A percentile compares a stretch with the other conserved stretches of the same genome.
Evolutionary conservation across 768 basidiomycete genomes (phyloP).

Genomic region (Tricholoma sp.): DNA sequence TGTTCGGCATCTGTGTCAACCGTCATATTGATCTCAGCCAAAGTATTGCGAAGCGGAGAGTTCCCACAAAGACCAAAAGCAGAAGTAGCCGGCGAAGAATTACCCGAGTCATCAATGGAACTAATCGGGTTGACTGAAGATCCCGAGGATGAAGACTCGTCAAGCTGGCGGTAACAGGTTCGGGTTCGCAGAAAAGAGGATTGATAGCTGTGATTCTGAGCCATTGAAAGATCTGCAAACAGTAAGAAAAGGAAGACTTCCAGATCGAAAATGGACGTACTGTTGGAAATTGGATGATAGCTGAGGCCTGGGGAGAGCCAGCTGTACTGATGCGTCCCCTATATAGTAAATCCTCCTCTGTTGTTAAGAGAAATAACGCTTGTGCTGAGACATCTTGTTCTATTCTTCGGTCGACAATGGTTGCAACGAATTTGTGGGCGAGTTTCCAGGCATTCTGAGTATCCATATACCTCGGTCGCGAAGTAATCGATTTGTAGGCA

Average conservation of each 20-base stretch:
- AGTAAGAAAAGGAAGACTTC: not conserved
- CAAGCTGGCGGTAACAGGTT: not conserved
- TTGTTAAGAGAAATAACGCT: too few relatives aligned
- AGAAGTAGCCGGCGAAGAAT: not conserved
- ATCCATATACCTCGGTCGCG: too few relatives aligned
- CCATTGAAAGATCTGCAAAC: not conserved
- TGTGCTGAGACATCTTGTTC: too few relatives aligned
- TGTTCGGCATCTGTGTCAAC: not conserved
- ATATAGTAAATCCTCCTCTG: not conserved
- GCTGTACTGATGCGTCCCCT: too few relatives aligned
- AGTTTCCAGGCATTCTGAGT: not conserved
- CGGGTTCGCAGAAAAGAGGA: not conserved
- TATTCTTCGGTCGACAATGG: not conserved
- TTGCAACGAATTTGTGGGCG: not conserved
- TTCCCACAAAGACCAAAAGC: not conserved
- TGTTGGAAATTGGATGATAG: not conserved
- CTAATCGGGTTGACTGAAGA: not conserved
- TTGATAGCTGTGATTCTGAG: not conserved
- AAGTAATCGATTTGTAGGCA: too few relatives aligned
- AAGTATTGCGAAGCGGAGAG: not conserved
- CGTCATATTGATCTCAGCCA: not conserved
- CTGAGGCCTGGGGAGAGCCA: not conserved
- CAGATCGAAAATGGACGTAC: not conserved
- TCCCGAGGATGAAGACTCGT: not conserved
- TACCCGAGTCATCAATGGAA: not conserved